phyloP scores from a whole-genome alignment of 371 early-diverging fungal species.

The Mortierella sp. region DNA sequence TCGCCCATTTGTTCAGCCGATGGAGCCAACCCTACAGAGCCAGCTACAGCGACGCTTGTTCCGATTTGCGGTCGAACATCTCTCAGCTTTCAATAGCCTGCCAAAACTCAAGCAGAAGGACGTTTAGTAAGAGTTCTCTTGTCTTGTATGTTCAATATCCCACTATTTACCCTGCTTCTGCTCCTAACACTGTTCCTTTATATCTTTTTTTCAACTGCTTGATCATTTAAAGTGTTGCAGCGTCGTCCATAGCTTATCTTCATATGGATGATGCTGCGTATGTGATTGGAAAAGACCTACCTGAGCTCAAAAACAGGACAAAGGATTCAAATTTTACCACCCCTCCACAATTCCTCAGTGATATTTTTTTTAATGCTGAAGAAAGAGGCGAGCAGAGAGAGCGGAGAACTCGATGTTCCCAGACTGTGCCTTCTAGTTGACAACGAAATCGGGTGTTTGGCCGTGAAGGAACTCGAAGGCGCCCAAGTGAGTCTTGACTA shows the following conservation, averaged over 20 bases:
- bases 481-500: neutral
- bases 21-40: constrained; percentile 6
- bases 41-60: constrained; percentile 4
- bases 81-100: constrained; percentile 6
- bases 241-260: constrained; percentile 9
- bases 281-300: constrained; percentile 6
- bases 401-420: constrained; percentile 4
- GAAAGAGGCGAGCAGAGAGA: constrained; percentile 3
- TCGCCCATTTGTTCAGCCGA: constrained; percentile 1
- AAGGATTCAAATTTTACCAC: neutral
- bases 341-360: constrained; percentile 8
- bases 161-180: too few relatives aligned
- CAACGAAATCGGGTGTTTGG: constrained; percentile 9
- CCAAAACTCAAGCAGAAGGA: constrained; percentile 17
- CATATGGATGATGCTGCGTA: constrained; percentile 11
- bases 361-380: constrained; percentile 4
- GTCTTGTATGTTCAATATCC: too few relatives aligned
- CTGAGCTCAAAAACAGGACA: too few relatives aligned
- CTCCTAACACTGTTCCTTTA: too few relatives aligned
- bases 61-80: neutral
- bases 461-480: constrained; percentile 9
- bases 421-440: constrained; percentile 5
- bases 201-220: neutral
- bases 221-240: constrained; percentile 2
- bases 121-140: constrained; percentile 14